Evolutionary conservation across 441 rosid species (phyloP), one percentile per base, ranked within the genome.

Genomic region (Populus hybrid): DNA sequence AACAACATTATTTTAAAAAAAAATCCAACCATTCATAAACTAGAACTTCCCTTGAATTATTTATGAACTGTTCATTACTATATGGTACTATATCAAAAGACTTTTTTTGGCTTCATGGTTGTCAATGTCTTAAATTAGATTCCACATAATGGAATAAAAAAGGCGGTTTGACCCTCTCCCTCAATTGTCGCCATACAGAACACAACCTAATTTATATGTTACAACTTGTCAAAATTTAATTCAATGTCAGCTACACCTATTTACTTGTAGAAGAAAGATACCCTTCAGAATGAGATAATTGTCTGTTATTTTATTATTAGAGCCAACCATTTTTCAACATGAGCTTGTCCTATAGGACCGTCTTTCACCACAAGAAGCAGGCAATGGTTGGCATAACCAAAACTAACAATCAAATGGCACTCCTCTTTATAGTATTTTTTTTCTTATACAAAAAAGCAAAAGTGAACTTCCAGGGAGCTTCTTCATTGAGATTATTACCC

Each of bases 391-490:
- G 16, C 18, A 16, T 35, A 18, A 77, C 50, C 24, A 54, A 59
- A 71, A 36, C 10, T 32, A 63, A 50, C 10, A 21, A 9, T 61
- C 12, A 11, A 40, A 64, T 32, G 16, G 11, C 28, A 30, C 20
- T 24, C 14, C 4, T 23, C 21, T 50, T 8, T 59, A 30, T 23
- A 30, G 34, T 42, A 23, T 23, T 24, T 23, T 72, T 57, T 28
- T 23, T 69, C 74, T 57, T 59, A 67, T 34, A 63, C 74, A 42
- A 66, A 59, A 77, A 70, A 73, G 20, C 73, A 54, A 59, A 3
- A 28, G 34, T 72, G 59, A 67, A 67, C 57, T 82, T 81, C 88
- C 73, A 42, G 68, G 88, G 78, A 85, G 69, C 79, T 76, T 78
- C 77, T 76, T 81, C 81, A 59, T 82, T 76, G 67, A 18, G 24